Conservation (phyloP, 805 yeast genomes). For the Candida jianshihensis region DNA sequence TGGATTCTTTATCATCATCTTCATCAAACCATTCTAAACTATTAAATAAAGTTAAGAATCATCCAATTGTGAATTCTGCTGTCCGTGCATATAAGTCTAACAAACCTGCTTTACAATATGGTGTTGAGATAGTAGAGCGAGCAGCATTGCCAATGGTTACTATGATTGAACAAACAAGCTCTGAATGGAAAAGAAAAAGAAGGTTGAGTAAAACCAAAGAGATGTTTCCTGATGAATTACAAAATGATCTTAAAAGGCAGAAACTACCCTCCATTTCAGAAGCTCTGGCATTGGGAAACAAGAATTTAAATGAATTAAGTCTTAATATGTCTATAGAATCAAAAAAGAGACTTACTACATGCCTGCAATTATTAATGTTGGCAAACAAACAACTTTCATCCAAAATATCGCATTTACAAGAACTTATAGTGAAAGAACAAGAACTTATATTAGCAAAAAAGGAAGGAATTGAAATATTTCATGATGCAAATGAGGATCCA, state of each 20-base stretch:
- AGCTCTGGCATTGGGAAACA: conserved; percentile 29
- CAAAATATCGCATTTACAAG: conserved; percentile 59
- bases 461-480: conserved; percentile 26
- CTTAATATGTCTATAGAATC: conserved; percentile 56
- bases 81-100: conserved; percentile 27
- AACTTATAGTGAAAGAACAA: conserved; percentile 43
- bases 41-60: conserved; percentile 35
- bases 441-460: conserved; percentile 8
- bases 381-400: conserved; percentile 73
- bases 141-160: conserved; percentile 49
- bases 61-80: conserved; percentile 27
- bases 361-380: conserved; percentile 69
- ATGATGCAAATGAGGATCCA: conserved; percentile 24
- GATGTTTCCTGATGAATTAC: conserved; percentile 23
- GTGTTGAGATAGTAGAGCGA: conserved; percentile 52
- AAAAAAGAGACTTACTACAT: conserved; percentile 65
- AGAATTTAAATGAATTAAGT: conserved; percentile 27
- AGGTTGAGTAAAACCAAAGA: conserved; percentile 22
- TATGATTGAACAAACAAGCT: conserved; percentile 33
- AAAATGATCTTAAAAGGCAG: conserved; percentile 16
- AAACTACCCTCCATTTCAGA: conserved; percentile 30
- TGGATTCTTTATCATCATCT: conserved; percentile 3
- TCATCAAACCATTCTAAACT: conserved; percentile 18
- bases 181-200: conserved; percentile 32
- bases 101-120: conserved; percentile 45